Conservation (phyloP, 2,329 filamentous ascomycete species). For the Stachybotrys chartarum region DNA sequence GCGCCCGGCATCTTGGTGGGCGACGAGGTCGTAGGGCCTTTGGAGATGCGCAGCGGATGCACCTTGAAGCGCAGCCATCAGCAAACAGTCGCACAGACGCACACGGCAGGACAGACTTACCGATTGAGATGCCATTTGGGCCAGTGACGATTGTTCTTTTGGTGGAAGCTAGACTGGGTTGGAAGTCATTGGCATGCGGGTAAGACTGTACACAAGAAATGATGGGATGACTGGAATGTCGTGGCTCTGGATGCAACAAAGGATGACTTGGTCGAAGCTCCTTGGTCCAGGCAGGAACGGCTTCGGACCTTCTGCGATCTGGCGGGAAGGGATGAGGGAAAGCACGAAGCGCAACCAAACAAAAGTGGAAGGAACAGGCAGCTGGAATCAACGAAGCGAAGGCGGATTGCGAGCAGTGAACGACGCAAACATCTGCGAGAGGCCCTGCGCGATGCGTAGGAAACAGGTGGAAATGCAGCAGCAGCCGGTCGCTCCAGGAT, state of each 20-base stretch:
- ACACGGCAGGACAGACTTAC: conserved; percentile 18
- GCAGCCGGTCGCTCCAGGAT: conserved; percentile 15
- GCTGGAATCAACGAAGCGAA: neutral
- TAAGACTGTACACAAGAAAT: conserved; percentile 12
- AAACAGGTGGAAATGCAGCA: conserved; percentile 7
- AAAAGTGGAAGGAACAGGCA: neutral
- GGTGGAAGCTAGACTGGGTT: conserved; percentile 11
- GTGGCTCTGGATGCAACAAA: conserved; percentile 1
- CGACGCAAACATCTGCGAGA: neutral
- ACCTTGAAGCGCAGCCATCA: conserved; percentile 40
- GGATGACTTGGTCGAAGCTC: neutral
- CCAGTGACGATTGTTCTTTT: conserved; percentile 11
- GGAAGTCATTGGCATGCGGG: conserved; percentile 25
- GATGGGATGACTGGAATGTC: conserved; percentile 20
- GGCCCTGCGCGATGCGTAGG: neutral
- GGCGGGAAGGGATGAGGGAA: neutral
- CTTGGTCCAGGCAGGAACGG: neutral
- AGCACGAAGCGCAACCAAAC: neutral
- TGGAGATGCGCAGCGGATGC: conserved; percentile 74
- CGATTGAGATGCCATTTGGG: conserved; percentile 30
- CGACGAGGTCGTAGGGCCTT: conserved; percentile 52
- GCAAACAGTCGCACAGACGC: neutral
- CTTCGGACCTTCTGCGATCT: neutral
- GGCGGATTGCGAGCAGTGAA: neutral
- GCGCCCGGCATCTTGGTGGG: conserved; percentile 56